Evolutionary conservation across 768 basidiomycete genomes (phyloP).

Genomic region (Mycena pura): DNA sequence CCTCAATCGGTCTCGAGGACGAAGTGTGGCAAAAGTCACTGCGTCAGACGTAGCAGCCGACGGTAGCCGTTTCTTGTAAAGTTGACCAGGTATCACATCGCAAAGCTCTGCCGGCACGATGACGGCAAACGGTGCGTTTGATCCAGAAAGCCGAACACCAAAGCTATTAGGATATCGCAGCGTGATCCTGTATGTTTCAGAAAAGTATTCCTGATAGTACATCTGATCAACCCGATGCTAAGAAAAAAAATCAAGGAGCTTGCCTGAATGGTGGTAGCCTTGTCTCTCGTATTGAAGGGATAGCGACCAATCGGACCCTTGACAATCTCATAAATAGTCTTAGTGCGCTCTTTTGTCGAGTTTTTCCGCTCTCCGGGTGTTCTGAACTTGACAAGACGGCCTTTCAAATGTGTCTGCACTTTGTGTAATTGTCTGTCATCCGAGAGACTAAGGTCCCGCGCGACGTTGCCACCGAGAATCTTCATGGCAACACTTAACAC

Average conservation of each 20-base stretch:
- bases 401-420: conserved; percentile 48
- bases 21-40: conserved; percentile 56
- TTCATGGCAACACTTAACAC: conserved; percentile 42
- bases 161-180: conserved; percentile 44
- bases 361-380: conserved; percentile 29
- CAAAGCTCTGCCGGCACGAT: conserved; percentile 62
- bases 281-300: conserved; percentile 46
- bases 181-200: conserved; percentile 38
- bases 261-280: conserved; percentile 49
- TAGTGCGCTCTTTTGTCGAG: no score
- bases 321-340: conserved; percentile 46
- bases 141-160: conserved; percentile 42
- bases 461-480: conserved; percentile 32
- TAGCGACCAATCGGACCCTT: conserved; percentile 43
- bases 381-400: conserved; percentile 39
- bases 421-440: conserved; percentile 30
- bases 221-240: background rate
- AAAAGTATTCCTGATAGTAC: conserved; percentile 50
- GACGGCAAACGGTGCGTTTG: conserved; percentile 34
- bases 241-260: background rate
- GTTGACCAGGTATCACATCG: conserved; percentile 50
- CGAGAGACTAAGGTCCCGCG: conserved; percentile 37
- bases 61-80: conserved; percentile 53
- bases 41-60: conserved; percentile 44
- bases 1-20: conserved; percentile 47